Conservation (phyloP, 805 yeast species). For the Starmerella stellata region DNA sequence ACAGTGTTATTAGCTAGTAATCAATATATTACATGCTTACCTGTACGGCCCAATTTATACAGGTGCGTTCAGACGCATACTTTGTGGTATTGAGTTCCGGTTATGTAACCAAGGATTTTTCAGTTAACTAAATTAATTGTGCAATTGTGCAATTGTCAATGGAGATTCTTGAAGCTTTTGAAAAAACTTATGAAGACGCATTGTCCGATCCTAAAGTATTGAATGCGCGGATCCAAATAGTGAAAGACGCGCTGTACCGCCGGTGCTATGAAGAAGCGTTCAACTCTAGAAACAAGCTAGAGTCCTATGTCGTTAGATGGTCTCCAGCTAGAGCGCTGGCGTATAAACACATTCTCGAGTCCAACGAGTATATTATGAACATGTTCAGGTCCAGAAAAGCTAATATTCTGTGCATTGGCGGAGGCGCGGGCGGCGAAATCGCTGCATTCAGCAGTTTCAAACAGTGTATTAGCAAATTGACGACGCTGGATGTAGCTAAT, state of each 20-base stretch:
- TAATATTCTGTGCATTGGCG: constrained; percentile 50
- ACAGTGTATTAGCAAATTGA: constrained; percentile 27
- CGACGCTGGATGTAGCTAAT: constrained; percentile 59
- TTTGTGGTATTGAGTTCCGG: too few relatives aligned
- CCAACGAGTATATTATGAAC: constrained; percentile 26
- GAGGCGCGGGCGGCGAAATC: constrained; percentile 79
- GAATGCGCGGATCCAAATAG: constrained; percentile 38
- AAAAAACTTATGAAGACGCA: constrained; percentile 16
- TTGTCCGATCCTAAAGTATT: constrained; percentile 18
- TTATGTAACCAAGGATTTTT: too few relatives aligned
- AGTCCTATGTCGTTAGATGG: constrained; percentile 74
- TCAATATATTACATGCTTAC: too few relatives aligned
- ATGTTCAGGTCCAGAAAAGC: constrained; percentile 13
- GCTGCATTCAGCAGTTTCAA: constrained; percentile 29
- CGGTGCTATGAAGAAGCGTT: constrained; percentile 60
- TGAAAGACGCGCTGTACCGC: constrained; percentile 50
- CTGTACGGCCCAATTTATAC: too few relatives aligned
- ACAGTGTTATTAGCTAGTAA: too few relatives aligned
- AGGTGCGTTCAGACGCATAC: too few relatives aligned
- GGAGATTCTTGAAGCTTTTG: constrained; percentile 18
- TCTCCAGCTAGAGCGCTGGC: constrained; percentile 65
- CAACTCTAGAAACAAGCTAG: constrained; percentile 39
- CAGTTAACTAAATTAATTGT: background rate
- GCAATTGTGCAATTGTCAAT: background rate
- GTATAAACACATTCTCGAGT: constrained; percentile 49